Percentiles rank a stretch among this genome's conserved stretches.
These are phyloP conservation scores for Penicillium sp. DNA, from an alignment of 2,329 filamentous ascomycete genomes.

Conservation along the genomic window DNA sequence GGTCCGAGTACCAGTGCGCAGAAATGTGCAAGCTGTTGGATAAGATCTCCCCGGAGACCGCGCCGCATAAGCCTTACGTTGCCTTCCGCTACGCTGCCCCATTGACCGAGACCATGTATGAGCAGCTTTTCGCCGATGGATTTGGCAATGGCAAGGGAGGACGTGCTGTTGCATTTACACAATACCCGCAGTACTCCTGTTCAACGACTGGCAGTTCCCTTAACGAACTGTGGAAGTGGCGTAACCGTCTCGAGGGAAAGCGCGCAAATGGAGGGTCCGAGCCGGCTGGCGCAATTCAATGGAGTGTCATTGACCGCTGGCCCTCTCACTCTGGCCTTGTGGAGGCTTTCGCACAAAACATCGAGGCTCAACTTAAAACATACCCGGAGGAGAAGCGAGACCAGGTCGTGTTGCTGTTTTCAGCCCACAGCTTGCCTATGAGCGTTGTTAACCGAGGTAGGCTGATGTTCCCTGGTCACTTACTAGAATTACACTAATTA, in stretches of 20 bases:
- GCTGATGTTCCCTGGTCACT: constrained; percentile 12
- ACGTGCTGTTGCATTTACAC: constrained; percentile 91
- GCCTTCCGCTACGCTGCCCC: constrained; percentile 95
- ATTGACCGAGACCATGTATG: constrained; percentile 91
- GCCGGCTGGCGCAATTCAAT: constrained; percentile 71
- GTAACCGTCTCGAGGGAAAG: constrained; percentile 78
- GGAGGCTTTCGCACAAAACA: constrained; percentile 88
- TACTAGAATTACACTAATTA: neutral
- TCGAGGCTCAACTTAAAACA: constrained; percentile 76
- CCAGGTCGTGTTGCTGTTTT: constrained; percentile 84
- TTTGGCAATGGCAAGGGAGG: constrained; percentile 89
- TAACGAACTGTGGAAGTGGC: constrained; percentile 98
- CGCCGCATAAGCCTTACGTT: constrained; percentile 95
- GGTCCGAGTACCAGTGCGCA: constrained; percentile 89
- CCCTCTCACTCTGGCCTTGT: constrained; percentile 86
- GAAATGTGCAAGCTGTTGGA: constrained; percentile 99
- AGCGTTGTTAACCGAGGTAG: constrained; percentile 87
- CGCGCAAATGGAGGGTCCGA: constrained; percentile 52
- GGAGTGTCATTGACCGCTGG: constrained; percentile 99
- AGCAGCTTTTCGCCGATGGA: constrained; percentile 76
- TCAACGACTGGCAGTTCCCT: constrained; percentile 94
- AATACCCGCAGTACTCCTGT: constrained; percentile 98
- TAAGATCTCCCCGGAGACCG: constrained; percentile 83
- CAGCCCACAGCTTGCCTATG: constrained; percentile 95
- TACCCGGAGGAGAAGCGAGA: constrained; percentile 80